Percentiles rank a stretch among this genome's conserved stretches.
Evolutionary conservation across 1,284 basidiomycete species (phyloP).

Genomic region (Cyathus olla): DNA sequence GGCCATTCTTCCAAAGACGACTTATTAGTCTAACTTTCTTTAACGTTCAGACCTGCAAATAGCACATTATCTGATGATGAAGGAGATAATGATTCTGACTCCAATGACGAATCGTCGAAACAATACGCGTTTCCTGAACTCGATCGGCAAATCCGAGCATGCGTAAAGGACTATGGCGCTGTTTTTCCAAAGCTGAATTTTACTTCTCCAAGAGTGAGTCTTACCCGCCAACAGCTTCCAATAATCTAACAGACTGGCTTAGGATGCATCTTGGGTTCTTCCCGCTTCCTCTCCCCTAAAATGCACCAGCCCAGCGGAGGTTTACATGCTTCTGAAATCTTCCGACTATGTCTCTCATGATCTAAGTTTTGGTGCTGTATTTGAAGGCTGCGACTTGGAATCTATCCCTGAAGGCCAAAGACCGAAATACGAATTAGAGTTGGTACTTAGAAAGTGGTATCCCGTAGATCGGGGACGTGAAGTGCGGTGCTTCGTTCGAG

Average conservation of each 20-base stretch:
- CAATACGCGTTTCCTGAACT: conserved; percentile 81
- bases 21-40: background rate
- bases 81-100: conserved; percentile 47
- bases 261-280: conserved; percentile 96
- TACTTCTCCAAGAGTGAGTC: conserved; percentile 83
- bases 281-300: conserved; percentile 88
- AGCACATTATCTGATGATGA: conserved; percentile 72
- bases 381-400: conserved; percentile 62
- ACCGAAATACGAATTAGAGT: conserved; percentile 73
- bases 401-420: conserved; percentile 6
- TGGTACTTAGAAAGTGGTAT: conserved; percentile 95
- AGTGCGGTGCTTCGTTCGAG: conserved; percentile 88
- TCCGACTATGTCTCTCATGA: conserved; percentile 93
- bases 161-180: conserved; percentile 80
- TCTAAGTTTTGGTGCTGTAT: conserved; percentile 69
- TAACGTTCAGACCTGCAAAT: conserved; percentile 54
- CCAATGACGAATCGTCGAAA: conserved; percentile 50
- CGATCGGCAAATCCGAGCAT: conserved; percentile 77
- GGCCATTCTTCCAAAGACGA: background rate
- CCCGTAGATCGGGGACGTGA: conserved; percentile 87
- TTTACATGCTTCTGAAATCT: conserved; percentile 94
- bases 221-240: background rate
- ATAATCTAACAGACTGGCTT: conserved; percentile 7
- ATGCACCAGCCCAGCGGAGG: conserved; percentile 89
- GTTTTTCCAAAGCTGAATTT: conserved; percentile 98